These are phyloP conservation scores for Beauveria bassiana DNA, from an alignment of 2,329 filamentous ascomycete genomes.

Conservation along the genomic window DNA sequence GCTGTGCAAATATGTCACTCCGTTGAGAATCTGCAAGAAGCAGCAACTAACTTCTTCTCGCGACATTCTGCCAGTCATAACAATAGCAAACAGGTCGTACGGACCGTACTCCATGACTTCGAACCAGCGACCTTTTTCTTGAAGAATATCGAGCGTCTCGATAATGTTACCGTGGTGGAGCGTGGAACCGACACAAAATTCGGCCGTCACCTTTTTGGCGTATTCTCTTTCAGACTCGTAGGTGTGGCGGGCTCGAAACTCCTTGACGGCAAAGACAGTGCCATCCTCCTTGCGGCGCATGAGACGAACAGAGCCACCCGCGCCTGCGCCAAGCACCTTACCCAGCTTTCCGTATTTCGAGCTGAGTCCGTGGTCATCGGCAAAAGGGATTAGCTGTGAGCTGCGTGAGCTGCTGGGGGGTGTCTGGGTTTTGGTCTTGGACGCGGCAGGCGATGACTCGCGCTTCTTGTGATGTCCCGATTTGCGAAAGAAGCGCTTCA, in stretches of 20 bases:
- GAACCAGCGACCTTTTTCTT: conserved; percentile 91
- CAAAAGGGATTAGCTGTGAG: conserved; percentile 70
- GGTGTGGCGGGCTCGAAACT: conserved; percentile 84
- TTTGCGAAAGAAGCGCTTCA: conserved; percentile 94
- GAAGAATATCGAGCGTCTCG: conserved; percentile 92
- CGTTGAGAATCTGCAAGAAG: conserved; percentile 90
- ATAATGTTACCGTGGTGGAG: conserved; percentile 97
- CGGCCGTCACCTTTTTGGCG: conserved; percentile 94
- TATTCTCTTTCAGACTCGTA: conserved; percentile 96
- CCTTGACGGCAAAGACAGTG: conserved; percentile 94
- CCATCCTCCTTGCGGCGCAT: conserved; percentile 92
- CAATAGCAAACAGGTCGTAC: conserved; percentile 91
- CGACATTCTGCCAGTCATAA: conserved; percentile 98
- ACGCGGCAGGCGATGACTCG: conserved; percentile 53
- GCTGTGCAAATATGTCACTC: conserved; percentile 88
- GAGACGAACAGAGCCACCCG: conserved; percentile 85
- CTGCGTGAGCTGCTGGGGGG: conserved; percentile 37
- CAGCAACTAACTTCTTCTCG: conserved; percentile 84
- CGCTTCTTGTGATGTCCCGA: conserved; percentile 60
- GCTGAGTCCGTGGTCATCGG: conserved; percentile 82
- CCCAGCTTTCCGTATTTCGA: conserved; percentile 96
- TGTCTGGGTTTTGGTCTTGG: conserved; percentile 42
- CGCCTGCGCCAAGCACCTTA: conserved; percentile 85
- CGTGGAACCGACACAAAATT: conserved; percentile 96
- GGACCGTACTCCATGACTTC: conserved; percentile 99